These are phyloP conservation scores for Fennellomyces sp. DNA, from an alignment of 371 early-diverging fungal species.

Conservation along the genomic window DNA sequence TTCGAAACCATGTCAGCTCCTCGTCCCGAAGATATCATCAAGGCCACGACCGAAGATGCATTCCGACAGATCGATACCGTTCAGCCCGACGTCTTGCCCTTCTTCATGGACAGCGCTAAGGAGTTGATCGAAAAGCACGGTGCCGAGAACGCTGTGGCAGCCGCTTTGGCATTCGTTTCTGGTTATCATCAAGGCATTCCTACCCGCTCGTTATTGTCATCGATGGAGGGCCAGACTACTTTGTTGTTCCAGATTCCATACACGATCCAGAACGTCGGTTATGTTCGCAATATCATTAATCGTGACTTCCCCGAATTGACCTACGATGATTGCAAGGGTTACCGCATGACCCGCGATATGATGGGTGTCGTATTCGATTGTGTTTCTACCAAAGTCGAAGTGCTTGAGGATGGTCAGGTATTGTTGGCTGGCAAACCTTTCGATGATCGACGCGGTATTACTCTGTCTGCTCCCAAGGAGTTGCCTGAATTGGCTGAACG, in stretches of 20 bases:
- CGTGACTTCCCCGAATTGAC: slow-evolving; percentile 70
- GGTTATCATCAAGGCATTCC: slow-evolving; percentile 84
- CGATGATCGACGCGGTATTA: slow-evolving; percentile 59
- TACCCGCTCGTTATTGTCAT: slow-evolving; percentile 79
- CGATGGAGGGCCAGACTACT: slow-evolving; percentile 81
- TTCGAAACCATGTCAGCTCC: slow-evolving; percentile 86
- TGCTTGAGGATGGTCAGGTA: slow-evolving; percentile 38
- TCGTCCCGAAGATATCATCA: slow-evolving; percentile 85
- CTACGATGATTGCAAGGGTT: slow-evolving; percentile 69
- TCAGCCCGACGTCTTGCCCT: slow-evolving; percentile 71
- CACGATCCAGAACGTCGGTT: slow-evolving; percentile 77
- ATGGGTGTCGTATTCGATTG: slow-evolving; percentile 86
- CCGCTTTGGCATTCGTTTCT: slow-evolving; percentile 83
- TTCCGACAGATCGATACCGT: slow-evolving; percentile 72
- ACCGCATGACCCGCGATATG: slow-evolving; percentile 84
- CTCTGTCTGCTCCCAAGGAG: slow-evolving; percentile 65
- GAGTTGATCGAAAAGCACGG: slow-evolving; percentile 68
- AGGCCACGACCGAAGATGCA: slow-evolving; percentile 76
- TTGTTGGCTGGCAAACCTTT: slow-evolving; percentile 61
- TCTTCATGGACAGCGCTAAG: slow-evolving; percentile 76
- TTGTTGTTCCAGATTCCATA: slow-evolving; percentile 65
- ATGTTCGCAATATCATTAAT: slow-evolving; percentile 76
- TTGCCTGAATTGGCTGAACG: slow-evolving; percentile 84
- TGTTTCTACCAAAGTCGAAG: slow-evolving; percentile 65
- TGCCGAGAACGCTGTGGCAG: slow-evolving; percentile 75